Evolutionary conservation across 2,329 filamentous ascomycete genomes (phyloP), one percentile per base, ranked within the genome.

Genomic region (Monilinia fructigena): DNA sequence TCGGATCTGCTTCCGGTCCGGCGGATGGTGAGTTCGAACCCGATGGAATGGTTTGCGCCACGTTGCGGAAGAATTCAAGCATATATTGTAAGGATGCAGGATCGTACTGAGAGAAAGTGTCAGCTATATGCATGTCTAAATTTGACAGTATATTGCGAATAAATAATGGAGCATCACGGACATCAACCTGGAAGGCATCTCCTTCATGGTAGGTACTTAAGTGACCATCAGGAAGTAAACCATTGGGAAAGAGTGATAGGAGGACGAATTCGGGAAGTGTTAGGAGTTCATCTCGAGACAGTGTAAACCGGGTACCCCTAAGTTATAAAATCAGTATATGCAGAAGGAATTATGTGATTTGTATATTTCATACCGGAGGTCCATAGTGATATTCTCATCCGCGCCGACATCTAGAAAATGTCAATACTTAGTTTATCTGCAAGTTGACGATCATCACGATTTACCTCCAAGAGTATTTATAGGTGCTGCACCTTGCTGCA

Each of bases 241-340:
- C 95, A 77, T 99, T 99, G 50, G 95, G 95, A 74, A 99, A 99
- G 52, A 99, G 84, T n/a, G 95, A 99, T 52, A 99, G 83, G 55
- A 99, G 85, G 55, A 99, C 95, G 75, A 99, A 99, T 81, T 99
- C 95, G 63, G 95, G 95, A 59, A 99, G 84, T 12, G 95, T 99
- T 70, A 99, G 82, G 63, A 99, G 85, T 79, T 99, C 95, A 76
- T 99, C 95, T 76, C 95, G 85, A 18, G 94, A 98, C 60, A 99
- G 86, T 23, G 93, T 93, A 78, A 99, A 99, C 72, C 92, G 89
- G 67, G 90, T 95, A 72, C 94, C 95, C 79, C 95, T 97, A 75
- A 70, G 72, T 66, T 65, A 48, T 67, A 18, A 31, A 53, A 69
- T 79, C 70, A 79, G 75, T 70, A 68, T 69, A 60, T 54, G 58